Percentiles rank a stretch among this genome's conserved stretches.
phyloP scores from a whole-genome alignment of 805 yeast genomes.

The Saccharomyces cerevisiae region DNA sequence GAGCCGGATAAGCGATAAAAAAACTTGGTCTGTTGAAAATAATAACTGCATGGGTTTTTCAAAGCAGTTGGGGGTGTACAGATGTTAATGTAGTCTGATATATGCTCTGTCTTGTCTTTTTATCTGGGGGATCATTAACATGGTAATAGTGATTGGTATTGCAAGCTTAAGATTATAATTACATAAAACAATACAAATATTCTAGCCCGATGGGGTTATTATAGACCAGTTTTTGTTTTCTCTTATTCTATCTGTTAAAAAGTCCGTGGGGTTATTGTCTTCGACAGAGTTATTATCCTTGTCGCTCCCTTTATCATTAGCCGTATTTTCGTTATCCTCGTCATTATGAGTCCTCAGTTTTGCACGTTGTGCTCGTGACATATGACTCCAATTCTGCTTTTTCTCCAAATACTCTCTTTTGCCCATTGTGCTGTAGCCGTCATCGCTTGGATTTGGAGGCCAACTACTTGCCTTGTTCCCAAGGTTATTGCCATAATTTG shows the following conservation, averaged over 20 bases:
- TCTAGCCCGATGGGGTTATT: conserved; percentile 1
- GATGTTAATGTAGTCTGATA: background rate
- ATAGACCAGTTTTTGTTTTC: conserved; percentile 27
- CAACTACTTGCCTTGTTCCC: background rate
- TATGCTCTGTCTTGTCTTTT: background rate
- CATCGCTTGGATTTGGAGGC: conserved; percentile 4
- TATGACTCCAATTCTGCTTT: conserved; percentile 14
- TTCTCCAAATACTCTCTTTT: conserved; percentile 24
- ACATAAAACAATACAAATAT: background rate
- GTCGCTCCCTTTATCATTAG: background rate
- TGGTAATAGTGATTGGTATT: background rate
- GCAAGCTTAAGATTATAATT: background rate
- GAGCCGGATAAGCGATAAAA: background rate
- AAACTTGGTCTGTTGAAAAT: background rate
- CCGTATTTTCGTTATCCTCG: conserved; percentile 1
- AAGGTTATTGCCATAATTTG: background rate
- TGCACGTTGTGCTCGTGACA: conserved; percentile 7
- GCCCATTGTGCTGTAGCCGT: conserved; percentile 17
- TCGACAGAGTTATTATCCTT: background rate
- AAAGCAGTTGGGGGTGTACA: background rate
- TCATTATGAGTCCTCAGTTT: conserved; percentile 6
- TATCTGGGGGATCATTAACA: background rate
- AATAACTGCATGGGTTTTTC: background rate
- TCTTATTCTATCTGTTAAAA: conserved; percentile 11
- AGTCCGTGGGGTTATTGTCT: conserved; percentile 1